Percentiles rank a stretch among this genome's conserved stretches.
phyloP scores from a whole-genome alignment of 2,329 filamentous ascomycete species.

The Monosporascus cannonballus region DNA sequence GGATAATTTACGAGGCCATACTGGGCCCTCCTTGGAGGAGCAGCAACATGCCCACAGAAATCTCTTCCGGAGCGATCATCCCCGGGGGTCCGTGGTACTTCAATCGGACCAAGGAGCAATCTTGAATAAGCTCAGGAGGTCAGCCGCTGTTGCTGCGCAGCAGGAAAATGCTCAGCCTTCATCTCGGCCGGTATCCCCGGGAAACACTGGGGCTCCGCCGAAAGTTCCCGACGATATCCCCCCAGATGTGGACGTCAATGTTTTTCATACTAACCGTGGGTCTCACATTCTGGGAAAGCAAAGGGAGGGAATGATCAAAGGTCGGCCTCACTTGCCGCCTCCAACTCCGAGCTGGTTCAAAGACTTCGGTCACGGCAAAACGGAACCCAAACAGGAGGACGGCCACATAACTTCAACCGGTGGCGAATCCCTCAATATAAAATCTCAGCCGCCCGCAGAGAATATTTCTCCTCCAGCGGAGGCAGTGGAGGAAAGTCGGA shows the following conservation, averaged over 20 bases:
- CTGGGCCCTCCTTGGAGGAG: not conserved
- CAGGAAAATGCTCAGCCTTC: not conserved
- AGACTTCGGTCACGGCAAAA: slow-evolving; percentile 25
- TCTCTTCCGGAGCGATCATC: slow-evolving; percentile 6
- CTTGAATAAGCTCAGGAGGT: slow-evolving; percentile 12
- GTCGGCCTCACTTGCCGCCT: slow-evolving; percentile 12
- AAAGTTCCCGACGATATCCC: slow-evolving; percentile 28
- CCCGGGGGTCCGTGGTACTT: slow-evolving; percentile 2
- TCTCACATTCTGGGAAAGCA: slow-evolving; percentile 36
- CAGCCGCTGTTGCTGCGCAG: slow-evolving; percentile 1
- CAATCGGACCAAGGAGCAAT: slow-evolving; percentile 18
- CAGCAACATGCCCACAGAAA: slow-evolving; percentile 5
- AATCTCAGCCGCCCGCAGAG: not conserved
- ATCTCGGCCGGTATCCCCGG: not conserved
- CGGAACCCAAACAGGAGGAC: slow-evolving; percentile 5
- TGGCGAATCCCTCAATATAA: not conserved
- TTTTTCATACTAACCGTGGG: slow-evolving; percentile 42
- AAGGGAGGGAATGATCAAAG: slow-evolving; percentile 13
- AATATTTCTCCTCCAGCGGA: not conserved
- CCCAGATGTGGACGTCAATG: slow-evolving; percentile 36
- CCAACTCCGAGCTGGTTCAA: slow-evolving; percentile 27
- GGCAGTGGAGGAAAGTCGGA: slow-evolving; percentile 1
- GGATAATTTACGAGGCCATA: not conserved
- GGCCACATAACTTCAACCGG: not conserved
- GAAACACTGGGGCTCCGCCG: not conserved